These are phyloP conservation scores for Kodamaea fungicola DNA, from an alignment of 1,139 yeast genomes.

Conservation along the genomic window DNA sequence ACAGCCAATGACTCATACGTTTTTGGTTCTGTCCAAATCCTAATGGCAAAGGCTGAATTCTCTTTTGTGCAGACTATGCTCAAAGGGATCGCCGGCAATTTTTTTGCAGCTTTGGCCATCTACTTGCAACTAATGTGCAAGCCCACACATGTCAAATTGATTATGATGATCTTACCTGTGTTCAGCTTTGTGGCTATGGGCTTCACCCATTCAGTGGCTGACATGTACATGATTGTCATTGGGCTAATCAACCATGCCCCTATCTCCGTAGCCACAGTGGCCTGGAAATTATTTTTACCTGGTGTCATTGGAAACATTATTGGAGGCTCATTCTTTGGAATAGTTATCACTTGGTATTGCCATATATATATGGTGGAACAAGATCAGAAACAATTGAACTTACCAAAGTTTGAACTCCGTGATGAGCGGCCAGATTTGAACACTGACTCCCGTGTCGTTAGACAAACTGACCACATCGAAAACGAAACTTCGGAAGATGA, in stretches of 20 bases:
- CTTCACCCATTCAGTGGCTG: constrained; percentile 78
- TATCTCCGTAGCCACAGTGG: constrained; percentile 56
- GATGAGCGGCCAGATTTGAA: constrained; percentile 80
- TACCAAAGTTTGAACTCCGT: constrained; percentile 65
- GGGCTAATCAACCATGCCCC: constrained; percentile 67
- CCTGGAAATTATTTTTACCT: constrained; percentile 70
- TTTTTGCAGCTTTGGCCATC: constrained; percentile 69
- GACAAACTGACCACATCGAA: constrained; percentile 22
- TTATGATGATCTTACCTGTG: constrained; percentile 63
- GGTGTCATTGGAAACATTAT: constrained; percentile 67
- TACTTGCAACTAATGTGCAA: constrained; percentile 74
- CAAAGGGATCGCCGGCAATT: constrained; percentile 72
- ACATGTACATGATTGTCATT: constrained; percentile 63
- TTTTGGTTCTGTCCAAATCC: constrained; percentile 45
- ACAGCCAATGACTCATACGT: constrained; percentile 37
- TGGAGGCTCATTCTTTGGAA: constrained; percentile 65
- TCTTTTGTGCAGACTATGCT: constrained; percentile 58
- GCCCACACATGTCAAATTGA: constrained; percentile 72
- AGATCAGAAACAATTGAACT: constrained; percentile 55
- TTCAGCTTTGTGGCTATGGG: constrained; percentile 74
- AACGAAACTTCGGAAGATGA: constrained; percentile 7
- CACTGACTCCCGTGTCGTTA: constrained; percentile 72
- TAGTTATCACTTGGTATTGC: constrained; percentile 63
- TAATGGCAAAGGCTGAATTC: constrained; percentile 42
- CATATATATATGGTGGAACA: constrained; percentile 68